A percentile compares a stretch with the other conserved stretches of the same genome.
Conservation (phyloP, 108 stramenopile genomes). For the Skeletonema marinoi region DNA sequence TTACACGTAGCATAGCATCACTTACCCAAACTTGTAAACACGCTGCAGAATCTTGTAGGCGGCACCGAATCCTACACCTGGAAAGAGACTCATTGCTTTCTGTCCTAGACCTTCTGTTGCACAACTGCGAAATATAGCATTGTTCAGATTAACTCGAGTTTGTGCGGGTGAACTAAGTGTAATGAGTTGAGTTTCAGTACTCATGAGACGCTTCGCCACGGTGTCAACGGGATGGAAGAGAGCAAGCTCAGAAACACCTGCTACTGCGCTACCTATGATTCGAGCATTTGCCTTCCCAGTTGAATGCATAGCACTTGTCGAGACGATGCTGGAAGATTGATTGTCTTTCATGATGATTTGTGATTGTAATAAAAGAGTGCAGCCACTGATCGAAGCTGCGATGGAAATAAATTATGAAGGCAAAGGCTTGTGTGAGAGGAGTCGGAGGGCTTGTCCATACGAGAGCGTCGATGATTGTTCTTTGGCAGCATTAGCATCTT, state of each 20-base stretch:
- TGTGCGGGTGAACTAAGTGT: slow-evolving; percentile 33
- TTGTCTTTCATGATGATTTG: background rate
- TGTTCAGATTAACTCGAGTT: slow-evolving; percentile 56
- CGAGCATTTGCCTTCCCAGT: slow-evolving; percentile 43
- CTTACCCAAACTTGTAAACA: slow-evolving; percentile 67
- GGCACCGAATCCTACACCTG: slow-evolving; percentile 80
- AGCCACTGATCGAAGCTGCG: background rate
- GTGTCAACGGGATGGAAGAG: slow-evolving; percentile 76
- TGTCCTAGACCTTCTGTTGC: slow-evolving; percentile 33
- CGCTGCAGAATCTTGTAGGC: slow-evolving; percentile 86
- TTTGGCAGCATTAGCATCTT: background rate
- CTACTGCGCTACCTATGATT: slow-evolving; percentile 56
- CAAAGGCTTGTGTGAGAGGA: background rate
- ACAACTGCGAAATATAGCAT: slow-evolving; percentile 57
- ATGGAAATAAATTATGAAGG: background rate
- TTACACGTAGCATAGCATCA: background rate
- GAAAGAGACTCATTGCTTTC: slow-evolving; percentile 70
- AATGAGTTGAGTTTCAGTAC: slow-evolving; percentile 49
- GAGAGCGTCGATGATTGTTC: no score
- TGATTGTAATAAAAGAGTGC: background rate
- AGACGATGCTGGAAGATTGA: slow-evolving; percentile 1
- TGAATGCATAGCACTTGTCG: slow-evolving; percentile 36
- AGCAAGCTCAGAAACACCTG: slow-evolving; percentile 57
- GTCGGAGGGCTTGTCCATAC: background rate
- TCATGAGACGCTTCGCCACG: slow-evolving; percentile 62